These are phyloP conservation scores for Penicillium sp. DNA, from an alignment of 2,329 filamentous ascomycete species.

Conservation along the genomic window DNA sequence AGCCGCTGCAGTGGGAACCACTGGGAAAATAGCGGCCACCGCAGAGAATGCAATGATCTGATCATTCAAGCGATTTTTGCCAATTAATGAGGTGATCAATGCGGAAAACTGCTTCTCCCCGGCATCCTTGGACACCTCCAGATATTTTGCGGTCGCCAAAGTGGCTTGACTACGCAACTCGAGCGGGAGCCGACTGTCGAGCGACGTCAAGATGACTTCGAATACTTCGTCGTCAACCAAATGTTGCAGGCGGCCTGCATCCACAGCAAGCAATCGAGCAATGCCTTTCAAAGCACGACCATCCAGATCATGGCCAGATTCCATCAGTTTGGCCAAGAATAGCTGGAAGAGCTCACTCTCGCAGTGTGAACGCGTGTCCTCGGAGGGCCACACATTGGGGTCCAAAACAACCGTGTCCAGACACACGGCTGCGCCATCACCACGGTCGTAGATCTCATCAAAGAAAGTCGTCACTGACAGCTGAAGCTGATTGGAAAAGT, in stretches of 20 bases:
- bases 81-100: constrained; percentile 73
- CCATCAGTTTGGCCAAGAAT: constrained; percentile 85
- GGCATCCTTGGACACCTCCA: constrained; percentile 72
- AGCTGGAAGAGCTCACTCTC: constrained; percentile 58
- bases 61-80: constrained; percentile 79
- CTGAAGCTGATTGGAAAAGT: constrained; percentile 47
- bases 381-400: constrained; percentile 48
- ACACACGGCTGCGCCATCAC: constrained; percentile 50
- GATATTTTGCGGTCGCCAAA: constrained; percentile 77
- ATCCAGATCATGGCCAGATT: constrained; percentile 76
- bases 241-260: constrained; percentile 52
- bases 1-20: constrained; percentile 74
- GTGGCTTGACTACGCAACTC: constrained; percentile 78
- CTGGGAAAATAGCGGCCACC: constrained; percentile 83
- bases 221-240: constrained; percentile 69
- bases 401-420: constrained; percentile 51
- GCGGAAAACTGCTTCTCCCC: constrained; percentile 70
- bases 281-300: constrained; percentile 63
- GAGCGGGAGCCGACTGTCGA: constrained; percentile 78
- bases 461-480: constrained; percentile 51
- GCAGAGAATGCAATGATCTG: constrained; percentile 91
- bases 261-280: constrained; percentile 59
- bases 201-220: constrained; percentile 80
- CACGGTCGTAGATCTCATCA: constrained; percentile 52
- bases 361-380: constrained; percentile 46